Evolutionary conservation across 2,329 filamentous ascomycete genomes (phyloP).

Genomic region (Neurospora sp.): DNA sequence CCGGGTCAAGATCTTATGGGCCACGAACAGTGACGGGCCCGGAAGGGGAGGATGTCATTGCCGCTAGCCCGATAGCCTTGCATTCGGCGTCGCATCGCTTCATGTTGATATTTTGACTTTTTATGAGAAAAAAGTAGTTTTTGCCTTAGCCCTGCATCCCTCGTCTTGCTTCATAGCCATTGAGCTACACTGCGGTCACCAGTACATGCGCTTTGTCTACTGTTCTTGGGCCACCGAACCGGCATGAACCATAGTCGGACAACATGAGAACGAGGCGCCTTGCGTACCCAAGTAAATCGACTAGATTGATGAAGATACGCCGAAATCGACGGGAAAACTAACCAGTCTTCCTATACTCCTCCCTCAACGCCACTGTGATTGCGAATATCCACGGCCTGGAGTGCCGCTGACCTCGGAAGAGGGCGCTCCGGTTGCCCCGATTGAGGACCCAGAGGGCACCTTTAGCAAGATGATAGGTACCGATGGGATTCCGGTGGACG

Average conservation of each 20-base stretch:
- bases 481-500: not conserved
- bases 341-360: not conserved
- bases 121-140: not conserved
- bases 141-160: not conserved
- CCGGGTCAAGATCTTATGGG: not conserved
- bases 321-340: not conserved
- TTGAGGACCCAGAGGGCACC: not conserved
- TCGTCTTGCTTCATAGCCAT: not conserved
- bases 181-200: not conserved
- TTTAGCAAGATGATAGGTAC: not conserved
- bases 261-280: not conserved
- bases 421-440: not conserved
- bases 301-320: not conserved
- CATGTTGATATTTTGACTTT: not conserved
- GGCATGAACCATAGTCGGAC: not conserved
- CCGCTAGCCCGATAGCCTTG: not conserved
- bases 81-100: not conserved
- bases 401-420: not conserved
- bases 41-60: not conserved
- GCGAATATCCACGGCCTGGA: not conserved
- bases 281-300: not conserved
- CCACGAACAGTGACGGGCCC: not conserved
- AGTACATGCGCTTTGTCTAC: not conserved
- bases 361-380: not conserved
- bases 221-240: not conserved